Evolutionary conservation across 306 rosid species (phyloP).

Genomic region (Dryas drummondii): DNA sequence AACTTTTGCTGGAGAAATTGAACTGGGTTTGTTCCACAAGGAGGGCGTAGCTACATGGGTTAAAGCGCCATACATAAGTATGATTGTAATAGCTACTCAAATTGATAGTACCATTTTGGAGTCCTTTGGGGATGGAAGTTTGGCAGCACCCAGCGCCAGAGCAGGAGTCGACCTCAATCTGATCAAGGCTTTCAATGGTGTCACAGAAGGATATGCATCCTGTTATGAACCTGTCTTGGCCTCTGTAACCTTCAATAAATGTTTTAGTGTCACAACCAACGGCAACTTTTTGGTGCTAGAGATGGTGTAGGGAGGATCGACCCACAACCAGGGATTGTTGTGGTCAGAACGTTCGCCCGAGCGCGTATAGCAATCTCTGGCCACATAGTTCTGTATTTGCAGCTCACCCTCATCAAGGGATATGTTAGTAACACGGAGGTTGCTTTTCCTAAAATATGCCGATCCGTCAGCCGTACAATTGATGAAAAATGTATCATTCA

Average conservation of each 20-base stretch:
- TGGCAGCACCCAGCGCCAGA: background rate
- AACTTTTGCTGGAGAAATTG: background rate
- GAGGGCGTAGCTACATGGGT: slow-evolving; percentile 1
- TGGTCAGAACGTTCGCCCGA: background rate
- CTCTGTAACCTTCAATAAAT: background rate
- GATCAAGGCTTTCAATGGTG: background rate
- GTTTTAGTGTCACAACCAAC: slow-evolving; percentile 21
- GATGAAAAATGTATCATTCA: too few species aligned
- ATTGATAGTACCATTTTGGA: background rate
- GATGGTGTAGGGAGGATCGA: background rate
- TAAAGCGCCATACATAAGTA: background rate
- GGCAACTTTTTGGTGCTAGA: slow-evolving; percentile 7
- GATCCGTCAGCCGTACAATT: too few species aligned
- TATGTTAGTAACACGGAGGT: background rate
- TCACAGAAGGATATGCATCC: background rate
- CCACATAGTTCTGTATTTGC: background rate
- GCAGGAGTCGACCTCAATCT: slow-evolving; percentile 4
- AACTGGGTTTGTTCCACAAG: slow-evolving; percentile 7
- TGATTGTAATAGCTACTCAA: slow-evolving; percentile 7
- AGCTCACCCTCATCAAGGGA: background rate
- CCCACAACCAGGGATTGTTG: background rate
- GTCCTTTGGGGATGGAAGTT: background rate
- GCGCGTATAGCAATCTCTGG: background rate
- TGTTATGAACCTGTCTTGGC: background rate
- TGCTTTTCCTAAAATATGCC: background rate